Evolutionary conservation across 2,329 filamentous ascomycete species (phyloP).

Genomic region (Alternaria viburni): DNA sequence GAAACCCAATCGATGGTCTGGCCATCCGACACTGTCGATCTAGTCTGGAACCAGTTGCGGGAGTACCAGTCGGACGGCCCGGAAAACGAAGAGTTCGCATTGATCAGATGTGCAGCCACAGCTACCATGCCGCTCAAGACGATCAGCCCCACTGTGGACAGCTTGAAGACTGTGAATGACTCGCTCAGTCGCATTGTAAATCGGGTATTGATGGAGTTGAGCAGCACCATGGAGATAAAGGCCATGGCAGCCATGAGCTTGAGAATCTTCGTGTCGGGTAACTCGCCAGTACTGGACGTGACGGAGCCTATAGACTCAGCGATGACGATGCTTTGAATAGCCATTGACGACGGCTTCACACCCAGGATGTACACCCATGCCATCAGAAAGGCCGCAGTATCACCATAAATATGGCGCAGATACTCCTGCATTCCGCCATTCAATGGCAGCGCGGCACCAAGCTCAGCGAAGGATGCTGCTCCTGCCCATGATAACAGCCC

Average conservation of each 20-base stretch:
- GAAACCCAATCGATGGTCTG: constrained; percentile 41
- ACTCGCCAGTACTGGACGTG: constrained; percentile 42
- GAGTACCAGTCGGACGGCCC: constrained; percentile 46
- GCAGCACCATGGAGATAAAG: constrained; percentile 48
- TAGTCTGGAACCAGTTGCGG: constrained; percentile 62
- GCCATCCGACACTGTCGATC: constrained; percentile 58
- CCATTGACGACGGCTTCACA: constrained; percentile 69
- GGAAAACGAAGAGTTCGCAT: constrained; percentile 37
- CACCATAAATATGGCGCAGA: constrained; percentile 66
- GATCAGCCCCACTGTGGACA: constrained; percentile 40
- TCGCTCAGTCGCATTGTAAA: constrained; percentile 51
- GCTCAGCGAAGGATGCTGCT: constrained; percentile 66
- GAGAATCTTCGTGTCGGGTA: constrained; percentile 27
- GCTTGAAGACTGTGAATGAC: constrained; percentile 51
- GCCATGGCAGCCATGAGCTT: constrained; percentile 49
- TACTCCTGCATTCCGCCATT: constrained; percentile 71
- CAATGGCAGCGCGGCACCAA: constrained; percentile 67
- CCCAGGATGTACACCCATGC: constrained; percentile 71
- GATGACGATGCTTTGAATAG: constrained; percentile 69
- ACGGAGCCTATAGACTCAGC: constrained; percentile 57
- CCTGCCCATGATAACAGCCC: constrained; percentile 70
- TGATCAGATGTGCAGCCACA: constrained; percentile 37
- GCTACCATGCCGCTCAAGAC: constrained; percentile 40
- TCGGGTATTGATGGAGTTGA: constrained; percentile 54
- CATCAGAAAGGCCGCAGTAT: constrained; percentile 66